phyloP scores from a whole-genome alignment of 225 moss, liverwort and hornwort species.

The Antitrichia curtipendula region DNA sequence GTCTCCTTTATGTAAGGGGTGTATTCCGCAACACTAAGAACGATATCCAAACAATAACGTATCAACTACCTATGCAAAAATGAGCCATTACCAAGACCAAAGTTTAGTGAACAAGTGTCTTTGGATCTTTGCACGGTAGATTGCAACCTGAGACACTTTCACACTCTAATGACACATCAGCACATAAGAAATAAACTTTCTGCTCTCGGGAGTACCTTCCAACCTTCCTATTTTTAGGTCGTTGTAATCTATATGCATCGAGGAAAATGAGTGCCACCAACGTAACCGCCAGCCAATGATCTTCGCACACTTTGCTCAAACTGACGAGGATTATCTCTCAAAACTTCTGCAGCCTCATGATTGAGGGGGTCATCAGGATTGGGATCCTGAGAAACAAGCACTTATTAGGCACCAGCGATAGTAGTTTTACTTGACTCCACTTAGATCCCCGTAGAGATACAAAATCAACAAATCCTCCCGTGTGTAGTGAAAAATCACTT shows the following conservation, averaged over 20 bases:
- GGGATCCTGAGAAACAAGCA: slow-evolving; percentile 50
- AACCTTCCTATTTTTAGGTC: background rate
- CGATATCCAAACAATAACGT: background rate
- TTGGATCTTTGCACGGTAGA: slow-evolving; percentile 4
- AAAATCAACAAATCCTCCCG: background rate
- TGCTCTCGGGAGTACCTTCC: slow-evolving; percentile 11
- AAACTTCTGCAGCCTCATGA: slow-evolving; percentile 92
- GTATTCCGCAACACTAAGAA: background rate
- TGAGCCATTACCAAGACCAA: slow-evolving; percentile 1
- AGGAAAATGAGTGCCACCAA: slow-evolving; percentile 92
- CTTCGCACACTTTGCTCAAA: slow-evolving; percentile 91
- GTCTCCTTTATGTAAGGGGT: background rate
- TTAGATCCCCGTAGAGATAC: background rate
- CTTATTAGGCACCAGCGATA: background rate
- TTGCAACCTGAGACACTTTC: slow-evolving; percentile 14
- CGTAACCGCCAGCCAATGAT: slow-evolving; percentile 92
- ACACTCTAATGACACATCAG: slow-evolving; percentile 10
- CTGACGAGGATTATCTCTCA: slow-evolving; percentile 88
- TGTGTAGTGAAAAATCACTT: background rate
- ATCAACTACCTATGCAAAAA: background rate
- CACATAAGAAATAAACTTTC: slow-evolving; percentile 1
- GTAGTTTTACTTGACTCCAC: background rate
- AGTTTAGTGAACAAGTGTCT: background rate
- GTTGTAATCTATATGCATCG: slow-evolving; percentile 44
- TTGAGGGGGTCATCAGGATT: slow-evolving; percentile 97